Evolutionary conservation across 2,329 filamentous ascomycete species (phyloP).

Genomic region (Alternaria sp.): DNA sequence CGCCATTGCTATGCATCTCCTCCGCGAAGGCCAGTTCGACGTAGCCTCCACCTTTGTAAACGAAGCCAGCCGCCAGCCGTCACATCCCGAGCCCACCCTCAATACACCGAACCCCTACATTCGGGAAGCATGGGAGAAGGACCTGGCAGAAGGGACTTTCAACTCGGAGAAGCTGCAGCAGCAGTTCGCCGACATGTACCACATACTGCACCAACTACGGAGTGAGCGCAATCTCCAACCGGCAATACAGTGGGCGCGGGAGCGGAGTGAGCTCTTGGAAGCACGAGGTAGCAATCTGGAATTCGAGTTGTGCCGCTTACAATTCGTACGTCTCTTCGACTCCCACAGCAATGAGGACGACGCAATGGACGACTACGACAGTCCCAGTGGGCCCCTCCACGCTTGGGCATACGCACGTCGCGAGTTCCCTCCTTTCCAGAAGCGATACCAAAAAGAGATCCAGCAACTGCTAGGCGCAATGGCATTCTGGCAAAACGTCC

Average conservation of each 20-base stretch:
- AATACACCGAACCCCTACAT: slow-evolving; percentile 48
- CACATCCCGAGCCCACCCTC: slow-evolving; percentile 50
- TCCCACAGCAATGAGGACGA: slow-evolving; percentile 56
- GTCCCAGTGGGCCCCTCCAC: slow-evolving; percentile 60
- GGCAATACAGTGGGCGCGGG: slow-evolving; percentile 85
- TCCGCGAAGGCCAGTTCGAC: slow-evolving; percentile 91
- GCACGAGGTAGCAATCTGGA: slow-evolving; percentile 88
- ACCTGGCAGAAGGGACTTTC: slow-evolving; percentile 64
- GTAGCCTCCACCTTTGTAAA: slow-evolving; percentile 85
- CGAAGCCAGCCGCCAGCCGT: slow-evolving; percentile 67
- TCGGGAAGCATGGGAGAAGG: slow-evolving; percentile 50
- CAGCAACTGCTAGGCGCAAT: slow-evolving; percentile 82
- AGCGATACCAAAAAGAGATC: slow-evolving; percentile 79
- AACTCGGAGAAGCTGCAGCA: slow-evolving; percentile 75
- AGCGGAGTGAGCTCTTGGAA: slow-evolving; percentile 75
- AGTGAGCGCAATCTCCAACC: slow-evolving; percentile 75
- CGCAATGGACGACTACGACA: slow-evolving; percentile 49
- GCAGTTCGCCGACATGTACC: slow-evolving; percentile 89
- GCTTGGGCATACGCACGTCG: slow-evolving; percentile 79
- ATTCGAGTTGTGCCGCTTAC: slow-evolving; percentile 89
- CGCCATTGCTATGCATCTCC: slow-evolving; percentile 93
- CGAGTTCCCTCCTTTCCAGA: slow-evolving; percentile 78
- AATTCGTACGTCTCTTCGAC: slow-evolving; percentile 87
- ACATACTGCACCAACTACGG: slow-evolving; percentile 81
- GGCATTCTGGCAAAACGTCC: slow-evolving; percentile 78